Percentiles rank a stretch among this genome's conserved stretches.
Evolutionary conservation across 495 filamentous ascomycete genomes (phyloP).

Genomic region (Neurospora tetrasperma): DNA sequence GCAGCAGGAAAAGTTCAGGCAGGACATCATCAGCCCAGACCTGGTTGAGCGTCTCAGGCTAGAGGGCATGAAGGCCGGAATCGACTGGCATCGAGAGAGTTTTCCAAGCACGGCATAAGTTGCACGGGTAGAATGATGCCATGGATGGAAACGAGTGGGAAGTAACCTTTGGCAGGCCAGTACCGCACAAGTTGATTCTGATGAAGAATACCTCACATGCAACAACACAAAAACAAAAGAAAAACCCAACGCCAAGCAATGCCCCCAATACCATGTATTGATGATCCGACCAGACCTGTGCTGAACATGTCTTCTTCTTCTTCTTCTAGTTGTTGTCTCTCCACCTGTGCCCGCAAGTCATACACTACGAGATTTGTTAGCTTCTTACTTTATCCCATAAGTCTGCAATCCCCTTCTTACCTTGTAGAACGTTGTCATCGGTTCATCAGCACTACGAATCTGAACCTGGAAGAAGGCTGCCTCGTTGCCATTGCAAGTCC

Average conservation of each 20-base stretch:
- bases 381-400: not conserved
- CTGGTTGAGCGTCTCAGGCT: conserved; percentile 52
- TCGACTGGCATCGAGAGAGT: conserved; percentile 37
- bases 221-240: conserved; percentile 5
- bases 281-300: not conserved
- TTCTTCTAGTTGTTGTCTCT: conserved; percentile 39
- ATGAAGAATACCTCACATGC: conserved; percentile 5
- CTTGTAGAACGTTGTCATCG: conserved; percentile 94
- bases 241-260: conserved; percentile 16
- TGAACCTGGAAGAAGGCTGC: conserved; percentile 95
- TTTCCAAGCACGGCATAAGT: conserved; percentile 3
- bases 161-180: not conserved
- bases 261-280: conserved; percentile 13
- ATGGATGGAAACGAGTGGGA: not conserved
- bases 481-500: conserved; percentile 62
- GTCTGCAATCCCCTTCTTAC: conserved; percentile 31
- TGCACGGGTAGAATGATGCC: not conserved
- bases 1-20: conserved; percentile 72
- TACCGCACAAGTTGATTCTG: not conserved
- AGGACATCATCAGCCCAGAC: conserved; percentile 69
- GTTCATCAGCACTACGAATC: conserved; percentile 96
- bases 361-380: conserved; percentile 38
- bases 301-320: not conserved
- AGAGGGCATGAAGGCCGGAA: conserved; percentile 42
- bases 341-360: conserved; percentile 48